Conservation (phyloP, 768 basidiomycete species). For the Tulasnella sp. region DNA sequence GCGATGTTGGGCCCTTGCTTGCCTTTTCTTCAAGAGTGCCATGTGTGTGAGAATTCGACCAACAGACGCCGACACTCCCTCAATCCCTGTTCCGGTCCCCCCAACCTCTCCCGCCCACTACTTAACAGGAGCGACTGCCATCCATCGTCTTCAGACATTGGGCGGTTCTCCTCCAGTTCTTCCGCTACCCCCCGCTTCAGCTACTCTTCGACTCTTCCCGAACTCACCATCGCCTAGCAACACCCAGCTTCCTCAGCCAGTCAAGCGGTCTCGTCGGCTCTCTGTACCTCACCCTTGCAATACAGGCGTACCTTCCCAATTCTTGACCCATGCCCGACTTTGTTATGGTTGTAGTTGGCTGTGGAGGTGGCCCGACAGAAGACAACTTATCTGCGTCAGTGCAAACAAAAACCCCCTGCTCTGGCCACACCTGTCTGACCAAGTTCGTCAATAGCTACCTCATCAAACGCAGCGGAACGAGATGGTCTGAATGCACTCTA, state of each 20-base stretch:
- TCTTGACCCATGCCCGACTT: constrained; percentile 38
- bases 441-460: constrained; percentile 56
- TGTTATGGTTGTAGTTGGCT: constrained; percentile 69
- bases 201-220: background rate
- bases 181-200: background rate
- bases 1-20: background rate
- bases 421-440: constrained; percentile 18
- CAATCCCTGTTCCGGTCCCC: background rate
- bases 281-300: background rate
- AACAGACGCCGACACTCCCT: background rate
- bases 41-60: background rate
- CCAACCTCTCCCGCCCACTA: background rate
- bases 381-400: constrained; percentile 80
- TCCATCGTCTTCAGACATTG: background rate
- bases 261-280: background rate
- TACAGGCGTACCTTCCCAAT: background rate
- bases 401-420: constrained; percentile 15
- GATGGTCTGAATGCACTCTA: constrained; percentile 76
- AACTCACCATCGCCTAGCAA: background rate
- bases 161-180: background rate
- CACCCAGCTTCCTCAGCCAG: background rate
- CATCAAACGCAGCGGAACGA: constrained; percentile 55
- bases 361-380: constrained; percentile 86
- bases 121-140: background rate
- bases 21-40: background rate